Conservation (phyloP, 2,329 filamentous ascomycete species). For the Nigrospora sphaerica region DNA sequence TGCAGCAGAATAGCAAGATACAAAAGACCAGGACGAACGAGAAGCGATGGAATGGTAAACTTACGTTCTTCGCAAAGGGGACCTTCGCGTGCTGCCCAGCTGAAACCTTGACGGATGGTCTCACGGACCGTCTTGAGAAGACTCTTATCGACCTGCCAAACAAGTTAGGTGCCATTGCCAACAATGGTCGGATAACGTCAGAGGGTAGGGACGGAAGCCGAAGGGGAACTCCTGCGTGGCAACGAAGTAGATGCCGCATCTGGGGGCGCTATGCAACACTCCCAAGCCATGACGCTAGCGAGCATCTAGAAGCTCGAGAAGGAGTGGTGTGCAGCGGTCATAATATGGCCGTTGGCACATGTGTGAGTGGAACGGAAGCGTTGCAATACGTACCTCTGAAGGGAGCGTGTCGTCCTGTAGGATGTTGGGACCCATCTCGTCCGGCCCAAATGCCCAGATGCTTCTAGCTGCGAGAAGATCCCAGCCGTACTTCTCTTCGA, state of each 20-base stretch:
- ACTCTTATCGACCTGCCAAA: conserved; percentile 75
- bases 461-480: conserved; percentile 89
- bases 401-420: conserved; percentile 94
- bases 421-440: conserved; percentile 91
- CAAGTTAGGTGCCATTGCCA: conserved; percentile 5
- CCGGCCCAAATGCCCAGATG: conserved; percentile 97
- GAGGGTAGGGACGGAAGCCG: too few species aligned
- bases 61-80: conserved; percentile 95
- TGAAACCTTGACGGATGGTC: conserved; percentile 91
- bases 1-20: too few species aligned
- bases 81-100: conserved; percentile 92
- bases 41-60: conserved; percentile 25
- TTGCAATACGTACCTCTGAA: conserved; percentile 55
- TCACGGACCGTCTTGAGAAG: conserved; percentile 81
- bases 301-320: conserved; percentile 1
- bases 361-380: too few species aligned
- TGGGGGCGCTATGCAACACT: conserved; percentile 2
- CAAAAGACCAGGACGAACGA: neutral
- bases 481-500: conserved; percentile 95
- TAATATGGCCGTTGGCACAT: too few species aligned
- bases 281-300: neutral
- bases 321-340: neutral
- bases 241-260: conserved; percentile 4
- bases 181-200: neutral
- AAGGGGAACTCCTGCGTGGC: neutral